Evolutionary conservation across 2,329 filamentous ascomycete genomes (phyloP).

Genomic region (Botrytis fragariae): DNA sequence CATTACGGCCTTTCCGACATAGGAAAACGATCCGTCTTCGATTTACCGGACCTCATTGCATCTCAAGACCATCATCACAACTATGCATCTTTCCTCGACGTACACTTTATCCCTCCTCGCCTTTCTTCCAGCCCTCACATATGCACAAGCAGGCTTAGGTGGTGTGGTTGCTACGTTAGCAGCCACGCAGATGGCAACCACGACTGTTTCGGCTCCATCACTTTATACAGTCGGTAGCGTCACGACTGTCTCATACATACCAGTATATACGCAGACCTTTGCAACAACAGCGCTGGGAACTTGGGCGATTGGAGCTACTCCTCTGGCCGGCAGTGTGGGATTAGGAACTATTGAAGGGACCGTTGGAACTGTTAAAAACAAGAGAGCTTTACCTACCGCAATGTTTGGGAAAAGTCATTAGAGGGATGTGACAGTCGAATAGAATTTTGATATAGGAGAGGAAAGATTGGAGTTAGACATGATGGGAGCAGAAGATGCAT

Average conservation of each 20-base stretch:
- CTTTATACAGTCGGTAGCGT: neutral
- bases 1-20: neutral
- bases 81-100: neutral
- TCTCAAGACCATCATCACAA: neutral
- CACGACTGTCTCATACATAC: neutral
- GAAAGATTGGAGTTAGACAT: neutral
- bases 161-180: neutral
- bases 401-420: slow-evolving; percentile 8
- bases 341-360: slow-evolving; percentile 31
- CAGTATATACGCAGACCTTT: slow-evolving; percentile 35
- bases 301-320: slow-evolving; percentile 34
- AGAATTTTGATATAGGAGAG: no score
- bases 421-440: neutral
- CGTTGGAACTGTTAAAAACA: slow-evolving; percentile 21
- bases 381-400: slow-evolving; percentile 10
- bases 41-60: neutral
- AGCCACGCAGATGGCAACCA: slow-evolving; percentile 12
- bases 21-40: neutral
- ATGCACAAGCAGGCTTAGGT: slow-evolving; percentile 16
- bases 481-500: neutral
- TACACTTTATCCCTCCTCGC: neutral
- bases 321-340: slow-evolving; percentile 31
- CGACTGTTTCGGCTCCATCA: neutral
- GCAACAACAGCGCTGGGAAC: slow-evolving; percentile 34
- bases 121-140: neutral